Evolutionary conservation across 1,284 basidiomycete genomes (phyloP).

Genomic region (Fomes fomentarius): DNA sequence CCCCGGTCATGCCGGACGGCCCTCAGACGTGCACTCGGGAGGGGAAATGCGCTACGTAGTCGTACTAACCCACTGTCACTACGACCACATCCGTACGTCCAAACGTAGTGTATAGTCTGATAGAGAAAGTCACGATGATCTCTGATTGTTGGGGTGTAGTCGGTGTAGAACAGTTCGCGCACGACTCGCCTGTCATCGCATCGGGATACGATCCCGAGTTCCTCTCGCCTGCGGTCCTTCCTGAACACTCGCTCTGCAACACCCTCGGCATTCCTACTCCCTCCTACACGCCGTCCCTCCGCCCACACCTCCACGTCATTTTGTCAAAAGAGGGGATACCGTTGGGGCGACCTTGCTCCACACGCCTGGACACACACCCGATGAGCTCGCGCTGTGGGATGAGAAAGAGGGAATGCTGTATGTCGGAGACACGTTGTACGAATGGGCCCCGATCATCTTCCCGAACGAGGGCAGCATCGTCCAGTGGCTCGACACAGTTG

Average conservation of each 20-base stretch:
- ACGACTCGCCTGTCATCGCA: constrained; percentile 48
- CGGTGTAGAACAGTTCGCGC: constrained; percentile 51
- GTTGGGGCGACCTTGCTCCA: constrained; percentile 48
- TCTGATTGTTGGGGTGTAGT: too few species aligned
- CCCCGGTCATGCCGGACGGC: constrained; percentile 43
- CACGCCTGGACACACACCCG: constrained; percentile 60
- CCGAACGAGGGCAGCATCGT: constrained; percentile 52
- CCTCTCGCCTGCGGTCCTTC: constrained; percentile 40
- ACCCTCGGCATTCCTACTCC: constrained; percentile 44
- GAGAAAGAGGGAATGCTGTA: constrained; percentile 51
- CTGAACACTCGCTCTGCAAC: constrained; percentile 49
- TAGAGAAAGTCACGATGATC: too few species aligned
- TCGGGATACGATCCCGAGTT: constrained; percentile 50
- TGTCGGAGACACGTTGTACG: constrained; percentile 59
- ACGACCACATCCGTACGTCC: constrained; percentile 57
- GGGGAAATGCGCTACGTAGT: constrained; percentile 48
- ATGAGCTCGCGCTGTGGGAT: constrained; percentile 57
- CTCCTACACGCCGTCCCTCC: constrained; percentile 45
- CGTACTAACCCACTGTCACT: constrained; percentile 56
- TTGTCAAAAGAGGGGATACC: constrained; percentile 11
- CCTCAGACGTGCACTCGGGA: constrained; percentile 49
- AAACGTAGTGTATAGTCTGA: too few species aligned
- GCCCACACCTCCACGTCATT: constrained; percentile 37
- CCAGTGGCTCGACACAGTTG: constrained; percentile 48
- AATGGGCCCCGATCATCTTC: constrained; percentile 56